These are phyloP conservation scores for Elsinoe arachidis DNA, from an alignment of 2,329 filamentous ascomycete species.

Conservation along the genomic window DNA sequence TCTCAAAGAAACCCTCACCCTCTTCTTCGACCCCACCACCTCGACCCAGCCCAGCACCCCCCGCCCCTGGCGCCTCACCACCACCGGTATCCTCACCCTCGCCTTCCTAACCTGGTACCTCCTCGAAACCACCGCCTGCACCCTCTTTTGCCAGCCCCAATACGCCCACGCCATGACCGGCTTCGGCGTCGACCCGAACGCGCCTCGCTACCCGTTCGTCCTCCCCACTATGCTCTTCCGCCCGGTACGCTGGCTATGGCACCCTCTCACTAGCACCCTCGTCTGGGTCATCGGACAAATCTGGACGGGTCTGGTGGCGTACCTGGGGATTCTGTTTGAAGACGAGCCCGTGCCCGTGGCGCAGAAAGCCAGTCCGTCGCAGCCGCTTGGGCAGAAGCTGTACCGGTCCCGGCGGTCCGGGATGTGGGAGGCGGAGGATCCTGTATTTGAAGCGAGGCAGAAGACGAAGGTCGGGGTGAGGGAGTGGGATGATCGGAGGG, in stretches of 20 bases:
- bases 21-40: no score
- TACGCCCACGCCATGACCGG: constrained; percentile 42
- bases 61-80: neutral
- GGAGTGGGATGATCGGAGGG: constrained; percentile 1
- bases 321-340: constrained; percentile 1
- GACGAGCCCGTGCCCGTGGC: neutral
- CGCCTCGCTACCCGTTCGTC: constrained; percentile 47
- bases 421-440: neutral
- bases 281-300: neutral
- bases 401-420: constrained; percentile 1
- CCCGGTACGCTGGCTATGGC: constrained; percentile 30
- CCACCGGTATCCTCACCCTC: neutral
- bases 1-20: no score
- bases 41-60: neutral
- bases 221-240: constrained; percentile 46
- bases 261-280: constrained; percentile 18
- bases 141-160: constrained; percentile 43
- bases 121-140: constrained; percentile 17
- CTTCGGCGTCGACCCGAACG: constrained; percentile 43
- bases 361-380: neutral
- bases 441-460: neutral
- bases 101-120: neutral
- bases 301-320: constrained; percentile 1
- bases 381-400: neutral
- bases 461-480: constrained; percentile 2